Conservation (phyloP, 257 asterid genomes). For the Echites panduratus region DNA sequence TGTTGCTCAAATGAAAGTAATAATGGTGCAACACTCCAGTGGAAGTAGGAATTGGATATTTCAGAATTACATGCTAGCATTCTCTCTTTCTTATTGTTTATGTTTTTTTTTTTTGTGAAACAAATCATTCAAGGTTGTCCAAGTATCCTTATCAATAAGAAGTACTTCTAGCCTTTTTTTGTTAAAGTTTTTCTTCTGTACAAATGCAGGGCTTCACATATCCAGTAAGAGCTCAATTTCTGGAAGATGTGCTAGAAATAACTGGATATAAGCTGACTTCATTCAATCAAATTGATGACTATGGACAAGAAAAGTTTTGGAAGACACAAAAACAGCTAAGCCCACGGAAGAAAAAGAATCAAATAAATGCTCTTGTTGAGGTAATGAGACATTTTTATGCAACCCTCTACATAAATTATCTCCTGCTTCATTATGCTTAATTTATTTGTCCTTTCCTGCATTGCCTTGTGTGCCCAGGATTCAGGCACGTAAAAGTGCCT, state of each 20-base stretch:
- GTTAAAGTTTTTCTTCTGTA: constrained; percentile 1
- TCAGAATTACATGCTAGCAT: neutral
- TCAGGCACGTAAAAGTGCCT: neutral
- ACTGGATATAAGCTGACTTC: constrained; percentile 92
- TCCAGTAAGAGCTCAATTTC: constrained; percentile 82
- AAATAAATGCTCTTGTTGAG: constrained; percentile 90
- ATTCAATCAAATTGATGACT: constrained; percentile 89
- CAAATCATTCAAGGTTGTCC: neutral
- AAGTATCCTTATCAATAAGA: neutral
- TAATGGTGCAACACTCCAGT: neutral
- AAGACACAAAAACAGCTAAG: constrained; percentile 87
- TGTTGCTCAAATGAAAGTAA: neutral
- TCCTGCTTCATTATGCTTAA: constrained; percentile 4
- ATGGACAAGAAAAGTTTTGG: constrained; percentile 98
- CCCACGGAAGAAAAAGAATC: constrained; percentile 83
- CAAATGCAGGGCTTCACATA: constrained; percentile 84
- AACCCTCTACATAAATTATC: neutral
- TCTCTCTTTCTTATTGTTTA: neutral
- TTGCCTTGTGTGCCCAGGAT: neutral
- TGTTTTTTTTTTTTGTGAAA: neutral
- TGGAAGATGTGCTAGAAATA: constrained; percentile 87
- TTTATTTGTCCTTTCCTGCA: constrained; percentile 8
- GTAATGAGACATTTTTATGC: constrained; percentile 28
- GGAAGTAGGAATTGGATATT: neutral
- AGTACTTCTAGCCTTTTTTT: neutral